phyloP scores from a whole-genome alignment of 805 yeast genomes.

The Yarrowia yakushimensis region DNA sequence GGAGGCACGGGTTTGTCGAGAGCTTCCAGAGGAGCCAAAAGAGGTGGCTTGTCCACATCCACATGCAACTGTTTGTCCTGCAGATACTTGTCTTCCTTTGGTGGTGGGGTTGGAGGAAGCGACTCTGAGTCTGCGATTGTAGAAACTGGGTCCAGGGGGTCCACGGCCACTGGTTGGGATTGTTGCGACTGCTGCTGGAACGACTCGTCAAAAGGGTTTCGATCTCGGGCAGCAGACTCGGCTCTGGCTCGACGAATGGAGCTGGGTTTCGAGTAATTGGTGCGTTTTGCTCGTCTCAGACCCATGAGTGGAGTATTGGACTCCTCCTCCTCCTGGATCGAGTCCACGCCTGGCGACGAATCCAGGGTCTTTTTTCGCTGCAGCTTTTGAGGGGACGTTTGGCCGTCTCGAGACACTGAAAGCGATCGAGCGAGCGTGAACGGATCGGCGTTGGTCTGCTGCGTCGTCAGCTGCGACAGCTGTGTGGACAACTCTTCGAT shows the following conservation, averaged over 20 bases:
- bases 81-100: not conserved
- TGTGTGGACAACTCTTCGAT: conserved; percentile 36
- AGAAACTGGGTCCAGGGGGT: not conserved
- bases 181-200: not conserved
- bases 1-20: not conserved
- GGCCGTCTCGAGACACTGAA: conserved; percentile 38
- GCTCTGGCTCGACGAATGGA: conserved; percentile 1
- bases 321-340: conserved; percentile 23
- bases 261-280: conserved; percentile 14
- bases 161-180: not conserved
- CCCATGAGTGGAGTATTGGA: not conserved
- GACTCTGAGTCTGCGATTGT: not conserved
- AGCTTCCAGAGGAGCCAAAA: not conserved
- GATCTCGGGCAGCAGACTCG: not conserved
- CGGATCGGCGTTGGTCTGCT: conserved; percentile 74
- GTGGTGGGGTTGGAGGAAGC: conserved; percentile 8
- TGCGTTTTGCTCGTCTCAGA: not conserved
- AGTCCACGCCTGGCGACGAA: not conserved
- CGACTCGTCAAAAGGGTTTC: not conserved
- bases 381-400: not conserved
- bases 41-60: not conserved
- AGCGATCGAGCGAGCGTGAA: conserved; percentile 76
- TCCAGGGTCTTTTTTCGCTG: conserved; percentile 13
- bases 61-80: conserved; percentile 7
- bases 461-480: conserved; percentile 72